Conservation (phyloP, 352 stramenopile species). For the Phytophthora syringae region DNA sequence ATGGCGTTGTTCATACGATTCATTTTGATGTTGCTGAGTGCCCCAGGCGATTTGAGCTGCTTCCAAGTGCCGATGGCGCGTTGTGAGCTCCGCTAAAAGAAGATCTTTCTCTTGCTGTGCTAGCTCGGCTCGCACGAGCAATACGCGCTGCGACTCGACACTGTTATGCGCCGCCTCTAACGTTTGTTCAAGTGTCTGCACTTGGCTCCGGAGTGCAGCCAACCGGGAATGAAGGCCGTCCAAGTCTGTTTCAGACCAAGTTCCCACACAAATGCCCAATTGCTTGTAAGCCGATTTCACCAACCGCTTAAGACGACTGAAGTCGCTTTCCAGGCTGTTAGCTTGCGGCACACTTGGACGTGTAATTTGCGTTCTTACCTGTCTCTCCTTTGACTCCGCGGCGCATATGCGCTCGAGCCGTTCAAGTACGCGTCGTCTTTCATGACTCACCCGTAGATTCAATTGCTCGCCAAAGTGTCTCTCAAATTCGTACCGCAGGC, state of each 20-base stretch:
- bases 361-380: constrained; percentile 14
- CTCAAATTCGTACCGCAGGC: constrained; percentile 58
- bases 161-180: constrained; percentile 23
- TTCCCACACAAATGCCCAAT: constrained; percentile 51
- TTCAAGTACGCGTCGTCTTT: constrained; percentile 58
- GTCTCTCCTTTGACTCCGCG: constrained; percentile 20
- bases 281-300: constrained; percentile 57
- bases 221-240: constrained; percentile 41
- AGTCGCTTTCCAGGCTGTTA: constrained; percentile 23
- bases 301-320: constrained; percentile 29
- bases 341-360: constrained; percentile 6
- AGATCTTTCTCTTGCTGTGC: constrained; percentile 65
- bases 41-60: constrained; percentile 20
- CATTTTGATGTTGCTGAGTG: constrained; percentile 1
- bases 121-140: constrained; percentile 47
- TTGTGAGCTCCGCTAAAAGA: constrained; percentile 55
- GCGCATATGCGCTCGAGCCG: constrained; percentile 59
- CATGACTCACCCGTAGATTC: constrained; percentile 58
- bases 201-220: constrained; percentile 19
- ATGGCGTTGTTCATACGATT: constrained; percentile 8
- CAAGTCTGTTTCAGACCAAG: constrained; percentile 60
- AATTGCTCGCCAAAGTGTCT: constrained; percentile 59
- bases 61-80: constrained; percentile 50
- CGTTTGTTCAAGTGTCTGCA: constrained; percentile 13
- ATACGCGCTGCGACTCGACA: constrained; percentile 43